Percentiles rank a stretch among this genome's conserved stretches.
Evolutionary conservation across 2,329 filamentous ascomycete genomes (phyloP).

Genomic region (Pseudopyrenochaeta lycopersici): DNA sequence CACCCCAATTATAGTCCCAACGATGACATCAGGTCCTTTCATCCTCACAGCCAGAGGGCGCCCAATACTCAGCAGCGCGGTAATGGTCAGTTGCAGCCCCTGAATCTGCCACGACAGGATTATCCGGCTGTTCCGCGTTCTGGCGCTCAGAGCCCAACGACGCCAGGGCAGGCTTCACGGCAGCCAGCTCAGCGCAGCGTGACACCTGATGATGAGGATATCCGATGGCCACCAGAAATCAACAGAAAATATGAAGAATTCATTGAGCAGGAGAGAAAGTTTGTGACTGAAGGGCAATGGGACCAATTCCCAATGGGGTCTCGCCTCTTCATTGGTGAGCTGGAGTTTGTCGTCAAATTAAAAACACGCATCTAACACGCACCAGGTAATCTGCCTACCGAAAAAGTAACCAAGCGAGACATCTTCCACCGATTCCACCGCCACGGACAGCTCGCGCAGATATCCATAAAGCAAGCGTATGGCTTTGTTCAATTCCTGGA

Average conservation of each 20-base stretch:
- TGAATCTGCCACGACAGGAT: constrained; percentile 28
- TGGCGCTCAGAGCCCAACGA: constrained; percentile 39
- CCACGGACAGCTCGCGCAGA: constrained; percentile 88
- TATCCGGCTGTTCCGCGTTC: constrained; percentile 25
- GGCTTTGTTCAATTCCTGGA: constrained; percentile 96
- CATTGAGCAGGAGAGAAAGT: constrained; percentile 74
- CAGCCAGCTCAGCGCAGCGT: constrained; percentile 35
- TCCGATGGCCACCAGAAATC: constrained; percentile 64
- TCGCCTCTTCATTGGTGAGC: constrained; percentile 80
- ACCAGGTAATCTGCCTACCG: constrained; percentile 86
- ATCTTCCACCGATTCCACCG: constrained; percentile 89
- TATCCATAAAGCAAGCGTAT: constrained; percentile 95
- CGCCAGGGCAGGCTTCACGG: constrained; percentile 37
- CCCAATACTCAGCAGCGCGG: constrained; percentile 41
- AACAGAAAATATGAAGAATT: constrained; percentile 78
- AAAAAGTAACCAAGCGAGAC: constrained; percentile 92
- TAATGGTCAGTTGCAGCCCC: constrained; percentile 35
- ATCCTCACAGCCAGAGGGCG: constrained; percentile 56
- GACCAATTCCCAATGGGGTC: constrained; percentile 81
- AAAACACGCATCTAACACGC: constrained; percentile 18
- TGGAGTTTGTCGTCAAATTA: neutral
- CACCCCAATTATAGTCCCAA: constrained; percentile 58
- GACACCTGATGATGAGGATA: constrained; percentile 56
- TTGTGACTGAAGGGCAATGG: constrained; percentile 82
- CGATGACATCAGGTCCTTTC: constrained; percentile 60